Conservation (phyloP, 1,139 yeast genomes). For the Blastobotrys indianensis region DNA sequence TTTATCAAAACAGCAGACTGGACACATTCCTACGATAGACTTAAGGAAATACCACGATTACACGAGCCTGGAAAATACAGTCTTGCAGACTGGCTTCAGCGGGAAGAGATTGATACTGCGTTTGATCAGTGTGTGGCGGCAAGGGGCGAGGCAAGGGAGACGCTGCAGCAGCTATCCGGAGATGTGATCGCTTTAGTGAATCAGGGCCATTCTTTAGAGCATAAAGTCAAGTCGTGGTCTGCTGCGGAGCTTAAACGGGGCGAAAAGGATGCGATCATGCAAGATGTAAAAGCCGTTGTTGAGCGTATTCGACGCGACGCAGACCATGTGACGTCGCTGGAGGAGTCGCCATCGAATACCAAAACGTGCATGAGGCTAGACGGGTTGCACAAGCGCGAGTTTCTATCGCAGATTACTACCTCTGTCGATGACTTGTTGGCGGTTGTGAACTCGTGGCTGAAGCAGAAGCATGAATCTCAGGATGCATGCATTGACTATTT, state of each 20-base stretch:
- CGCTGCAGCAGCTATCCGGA: conserved; percentile 12
- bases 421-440: conserved; percentile 23
- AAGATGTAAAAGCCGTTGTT: conserved; percentile 28
- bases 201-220: conserved; percentile 19
- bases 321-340: conserved; percentile 24
- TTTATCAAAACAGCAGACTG: conserved; percentile 24
- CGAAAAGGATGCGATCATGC: conserved; percentile 18
- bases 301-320: conserved; percentile 27
- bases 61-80: conserved; percentile 11
- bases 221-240: conserved; percentile 16
- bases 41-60: conserved; percentile 16
- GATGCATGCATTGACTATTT: conserved; percentile 20
- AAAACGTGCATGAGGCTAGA: conserved; percentile 19
- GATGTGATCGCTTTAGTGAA: conserved; percentile 16
- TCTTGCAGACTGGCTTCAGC: conserved; percentile 27
- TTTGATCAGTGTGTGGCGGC: conserved; percentile 15
- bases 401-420: conserved; percentile 24
- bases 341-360: conserved; percentile 22
- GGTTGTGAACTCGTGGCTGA: conserved; percentile 16
- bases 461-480: conserved; percentile 19
- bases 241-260: conserved; percentile 7
- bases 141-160: conserved; percentile 12
- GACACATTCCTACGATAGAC: conserved; percentile 13
- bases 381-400: conserved; percentile 25
- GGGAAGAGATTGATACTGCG: conserved; percentile 15